Evolutionary conservation across 306 rosid species (phyloP), one percentile per base, ranked within the genome.

Genomic region (Pterocarpus macrocarpus): DNA sequence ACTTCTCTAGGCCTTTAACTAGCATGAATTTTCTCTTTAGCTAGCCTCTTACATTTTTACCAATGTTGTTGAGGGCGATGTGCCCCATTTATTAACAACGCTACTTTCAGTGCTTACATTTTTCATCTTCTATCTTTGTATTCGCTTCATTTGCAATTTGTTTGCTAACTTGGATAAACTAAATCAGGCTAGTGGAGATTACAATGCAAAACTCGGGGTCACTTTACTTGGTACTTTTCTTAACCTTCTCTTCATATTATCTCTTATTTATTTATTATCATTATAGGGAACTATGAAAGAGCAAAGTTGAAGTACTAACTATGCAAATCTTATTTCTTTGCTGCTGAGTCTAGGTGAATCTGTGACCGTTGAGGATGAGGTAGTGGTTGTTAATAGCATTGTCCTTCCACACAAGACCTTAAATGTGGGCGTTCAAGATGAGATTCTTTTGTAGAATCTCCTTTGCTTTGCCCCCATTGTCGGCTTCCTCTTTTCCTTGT

Each of bases 401-500:
- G 94, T 93, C 80, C 98, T 95, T 69, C 99, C 98, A 32, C 86
- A 95, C 62, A 95, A 95, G 85, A 91, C 98, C 33, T 90, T 95
- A 86, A 95, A 93, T 73, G 87, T 91, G 7, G 88, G 96, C 49
- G 99, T 93, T 79, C 98, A 90, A 80, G 99, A 93, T 64, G 99
- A 95, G 85, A 93, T 95, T 69, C 90, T 95, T 73, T 87, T 95
- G n/a, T 95, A 85, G 86, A 76, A 57, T 53, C 57, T 69, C 34
- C 68, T 49, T 64, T 14, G 15, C 77, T 59, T 50, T 64, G 70
- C 32, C 36, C 67, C 32, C 11, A 44, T 44, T 71, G 28, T 34
- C 76, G 69, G 8, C 58, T 11, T 64, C 62, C 56, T 75, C 39
- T 35, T 64, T 50, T 75, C 36, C 61, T 35, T 12, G 68, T 75